These are phyloP conservation scores for Penicillium soppii DNA, from an alignment of 495 filamentous ascomycete genomes.

Conservation along the genomic window DNA sequence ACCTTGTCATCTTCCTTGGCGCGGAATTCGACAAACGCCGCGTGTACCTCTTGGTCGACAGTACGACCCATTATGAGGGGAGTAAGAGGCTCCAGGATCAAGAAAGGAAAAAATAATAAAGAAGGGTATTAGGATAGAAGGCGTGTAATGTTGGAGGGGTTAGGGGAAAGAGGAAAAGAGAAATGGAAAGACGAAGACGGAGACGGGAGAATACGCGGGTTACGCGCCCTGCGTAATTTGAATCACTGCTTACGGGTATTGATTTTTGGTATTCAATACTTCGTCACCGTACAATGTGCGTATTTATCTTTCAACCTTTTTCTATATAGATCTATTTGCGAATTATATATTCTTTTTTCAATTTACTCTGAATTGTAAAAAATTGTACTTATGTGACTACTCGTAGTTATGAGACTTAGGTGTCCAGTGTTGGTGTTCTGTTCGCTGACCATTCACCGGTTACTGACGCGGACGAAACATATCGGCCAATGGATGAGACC, in stretches of 20 bases:
- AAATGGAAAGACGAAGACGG: conserved; percentile 33
- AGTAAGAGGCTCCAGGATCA: background rate
- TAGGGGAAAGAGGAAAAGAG: conserved; percentile 20
- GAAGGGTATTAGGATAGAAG: conserved; percentile 10
- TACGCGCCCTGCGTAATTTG: conserved; percentile 25
- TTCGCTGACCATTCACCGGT: no score
- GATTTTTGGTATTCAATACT: no score
- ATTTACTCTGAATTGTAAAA: background rate
- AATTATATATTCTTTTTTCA: background rate
- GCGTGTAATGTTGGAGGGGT: conserved; percentile 10
- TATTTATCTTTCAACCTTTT: background rate
- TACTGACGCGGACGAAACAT: background rate
- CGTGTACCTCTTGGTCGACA: conserved; percentile 58
- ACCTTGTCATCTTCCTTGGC: conserved; percentile 63
- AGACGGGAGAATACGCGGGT: conserved; percentile 24
- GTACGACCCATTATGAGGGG: conserved; percentile 53
- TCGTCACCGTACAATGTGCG: background rate
- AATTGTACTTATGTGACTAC: background rate
- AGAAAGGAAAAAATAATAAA: conserved; percentile 7
- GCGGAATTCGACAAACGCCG: conserved; percentile 59
- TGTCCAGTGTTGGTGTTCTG: no score
- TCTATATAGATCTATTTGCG: background rate
- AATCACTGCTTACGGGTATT: conserved; percentile 24
- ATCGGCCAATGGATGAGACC: background rate
- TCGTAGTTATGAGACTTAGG: background rate